phyloP scores from a whole-genome alignment of 2,329 filamentous ascomycete genomes.

The Paraphoma sp. region DNA sequence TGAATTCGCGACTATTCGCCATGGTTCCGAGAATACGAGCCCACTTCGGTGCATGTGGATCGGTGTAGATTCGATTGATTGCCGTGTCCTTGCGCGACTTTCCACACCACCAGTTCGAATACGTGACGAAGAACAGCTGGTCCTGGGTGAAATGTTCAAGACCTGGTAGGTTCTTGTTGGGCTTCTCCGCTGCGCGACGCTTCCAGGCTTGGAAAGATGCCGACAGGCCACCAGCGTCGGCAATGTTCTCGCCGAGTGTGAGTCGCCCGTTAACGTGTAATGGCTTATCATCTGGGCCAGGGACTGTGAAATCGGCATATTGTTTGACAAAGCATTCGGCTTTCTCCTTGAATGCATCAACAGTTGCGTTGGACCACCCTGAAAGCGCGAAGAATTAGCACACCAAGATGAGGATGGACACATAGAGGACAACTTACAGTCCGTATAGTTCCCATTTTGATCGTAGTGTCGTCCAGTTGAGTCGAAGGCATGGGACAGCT shows the following conservation, averaged over 20 bases:
- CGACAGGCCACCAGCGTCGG: slow-evolving; percentile 71
- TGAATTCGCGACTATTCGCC: slow-evolving; percentile 72
- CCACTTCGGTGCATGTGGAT: slow-evolving; percentile 70
- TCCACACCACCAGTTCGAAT: slow-evolving; percentile 70
- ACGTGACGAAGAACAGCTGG: slow-evolving; percentile 73
- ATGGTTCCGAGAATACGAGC: slow-evolving; percentile 67
- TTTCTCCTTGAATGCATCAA: slow-evolving; percentile 64
- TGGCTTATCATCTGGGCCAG: slow-evolving; percentile 61
- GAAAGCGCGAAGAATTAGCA: not conserved
- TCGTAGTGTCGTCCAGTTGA: slow-evolving; percentile 70
- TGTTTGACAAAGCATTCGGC: slow-evolving; percentile 73
- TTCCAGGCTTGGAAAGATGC: slow-evolving; percentile 72
- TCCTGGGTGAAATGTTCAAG: slow-evolving; percentile 69
- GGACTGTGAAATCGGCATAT: slow-evolving; percentile 67
- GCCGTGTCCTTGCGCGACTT: slow-evolving; percentile 67
- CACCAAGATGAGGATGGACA: not conserved
- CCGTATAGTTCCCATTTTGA: slow-evolving; percentile 67
- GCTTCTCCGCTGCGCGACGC: slow-evolving; percentile 59
- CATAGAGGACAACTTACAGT: slow-evolving; percentile 45
- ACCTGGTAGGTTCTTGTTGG: slow-evolving; percentile 59
- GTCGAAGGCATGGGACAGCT: slow-evolving; percentile 75
- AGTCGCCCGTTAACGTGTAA: slow-evolving; percentile 68
- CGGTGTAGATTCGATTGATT: slow-evolving; percentile 64
- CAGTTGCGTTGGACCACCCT: slow-evolving; percentile 68
- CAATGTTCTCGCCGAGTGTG: slow-evolving; percentile 74